Evolutionary conservation across 2,329 filamentous ascomycete genomes (phyloP).

Genomic region (Colletotrichum somersetense): DNA sequence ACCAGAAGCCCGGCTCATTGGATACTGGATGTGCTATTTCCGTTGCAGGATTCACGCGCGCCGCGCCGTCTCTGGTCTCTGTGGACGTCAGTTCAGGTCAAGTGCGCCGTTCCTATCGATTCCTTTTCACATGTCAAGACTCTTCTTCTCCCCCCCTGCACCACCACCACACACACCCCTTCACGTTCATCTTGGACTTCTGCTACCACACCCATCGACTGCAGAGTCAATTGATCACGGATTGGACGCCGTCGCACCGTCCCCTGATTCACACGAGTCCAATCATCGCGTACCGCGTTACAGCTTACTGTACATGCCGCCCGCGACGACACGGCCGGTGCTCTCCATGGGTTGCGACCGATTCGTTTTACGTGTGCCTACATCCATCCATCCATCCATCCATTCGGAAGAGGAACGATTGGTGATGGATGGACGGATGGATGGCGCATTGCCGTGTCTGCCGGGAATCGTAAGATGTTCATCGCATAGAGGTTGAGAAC

Average conservation of each 20-base stretch:
- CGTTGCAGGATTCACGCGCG: conserved; percentile 31
- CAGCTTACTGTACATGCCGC: neutral
- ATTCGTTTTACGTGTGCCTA: conserved; percentile 25
- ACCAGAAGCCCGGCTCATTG: conserved; percentile 2
- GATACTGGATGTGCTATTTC: conserved; percentile 23
- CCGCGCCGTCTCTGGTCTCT: neutral
- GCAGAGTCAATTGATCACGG: conserved; percentile 30
- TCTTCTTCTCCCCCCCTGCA: neutral
- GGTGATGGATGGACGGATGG: neutral
- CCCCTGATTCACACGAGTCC: conserved; percentile 34
- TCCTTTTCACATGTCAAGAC: conserved; percentile 39
- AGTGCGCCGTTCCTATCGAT: neutral
- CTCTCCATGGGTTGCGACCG: conserved; percentile 16
- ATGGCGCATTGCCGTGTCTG: neutral
- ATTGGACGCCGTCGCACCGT: conserved; percentile 22
- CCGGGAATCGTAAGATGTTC: neutral
- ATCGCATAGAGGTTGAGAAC: neutral
- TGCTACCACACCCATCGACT: conserved; percentile 17
- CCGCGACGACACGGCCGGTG: conserved; percentile 14
- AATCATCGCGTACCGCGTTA: conserved; percentile 37
- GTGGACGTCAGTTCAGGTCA: neutral
- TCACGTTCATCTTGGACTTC: conserved; percentile 4
- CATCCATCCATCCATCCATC: neutral
- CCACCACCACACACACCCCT: too few relatives aligned
- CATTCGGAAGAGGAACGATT: too few relatives aligned